Evolutionary conservation across 305 asterid genomes (phyloP).

Genomic region (Fraxinus albicans): DNA sequence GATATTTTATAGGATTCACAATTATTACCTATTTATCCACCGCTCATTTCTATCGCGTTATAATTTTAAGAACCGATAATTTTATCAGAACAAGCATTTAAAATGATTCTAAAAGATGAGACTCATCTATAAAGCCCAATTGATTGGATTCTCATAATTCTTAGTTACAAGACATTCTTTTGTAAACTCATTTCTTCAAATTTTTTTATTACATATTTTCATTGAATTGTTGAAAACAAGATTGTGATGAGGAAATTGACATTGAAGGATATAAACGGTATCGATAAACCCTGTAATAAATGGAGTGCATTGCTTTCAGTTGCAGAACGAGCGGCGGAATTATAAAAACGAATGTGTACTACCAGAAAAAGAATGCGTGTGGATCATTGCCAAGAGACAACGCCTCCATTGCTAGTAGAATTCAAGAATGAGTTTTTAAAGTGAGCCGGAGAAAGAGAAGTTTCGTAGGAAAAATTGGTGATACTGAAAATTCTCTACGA

Average conservation of each 20-base stretch:
- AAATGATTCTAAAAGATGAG: background rate
- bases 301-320: background rate
- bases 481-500: background rate
- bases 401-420: background rate
- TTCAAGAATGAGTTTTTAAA: background rate
- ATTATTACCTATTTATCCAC: background rate
- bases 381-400: background rate
- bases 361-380: background rate
- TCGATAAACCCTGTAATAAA: no score
- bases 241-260: background rate
- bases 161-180: no score
- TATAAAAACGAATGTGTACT: background rate
- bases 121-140: background rate
- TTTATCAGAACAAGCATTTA: background rate
- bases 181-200: no score
- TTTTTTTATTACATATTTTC: no score
- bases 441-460: background rate
- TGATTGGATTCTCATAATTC: no score
- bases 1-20: no score
- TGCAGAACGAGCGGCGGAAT: background rate
- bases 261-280: background rate
- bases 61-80: no score
- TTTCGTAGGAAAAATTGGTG: background rate
- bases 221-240: no score
- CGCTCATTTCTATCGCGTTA: no score